Percentiles rank a stretch among this genome's conserved stretches.
Conservation (phyloP, 345 rosid genomes). For the Syzygium aqueum region DNA sequence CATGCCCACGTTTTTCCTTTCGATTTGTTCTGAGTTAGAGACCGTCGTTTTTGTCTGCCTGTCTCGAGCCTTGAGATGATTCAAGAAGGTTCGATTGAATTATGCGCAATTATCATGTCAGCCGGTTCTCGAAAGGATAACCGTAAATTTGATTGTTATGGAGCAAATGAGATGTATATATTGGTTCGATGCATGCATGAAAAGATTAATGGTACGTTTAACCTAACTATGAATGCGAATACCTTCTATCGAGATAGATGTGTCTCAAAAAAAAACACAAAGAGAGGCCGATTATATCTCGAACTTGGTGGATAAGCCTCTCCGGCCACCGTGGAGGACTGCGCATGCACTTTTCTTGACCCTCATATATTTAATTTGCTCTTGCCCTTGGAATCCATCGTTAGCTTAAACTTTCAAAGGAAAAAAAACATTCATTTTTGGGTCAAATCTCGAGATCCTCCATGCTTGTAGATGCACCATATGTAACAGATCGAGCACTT, state of each 20-base stretch:
- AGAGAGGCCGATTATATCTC: background rate
- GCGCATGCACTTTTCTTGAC: background rate
- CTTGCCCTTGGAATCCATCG: accelerated
- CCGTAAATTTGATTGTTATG: background rate
- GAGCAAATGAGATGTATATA: accelerated
- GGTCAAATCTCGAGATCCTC: background rate
- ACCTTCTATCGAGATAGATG: background rate
- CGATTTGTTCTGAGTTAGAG: too few species aligned
- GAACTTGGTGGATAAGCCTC: background rate
- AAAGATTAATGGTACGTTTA: accelerated
- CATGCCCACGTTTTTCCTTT: too few species aligned
- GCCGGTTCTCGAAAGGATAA: accelerated
- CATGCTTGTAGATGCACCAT: too few species aligned
- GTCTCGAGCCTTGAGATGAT: too few species aligned
- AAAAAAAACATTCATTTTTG: background rate
- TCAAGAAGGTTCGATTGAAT: too few species aligned
- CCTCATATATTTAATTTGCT: accelerated
- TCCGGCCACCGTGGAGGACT: background rate
- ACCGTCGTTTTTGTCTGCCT: too few species aligned
- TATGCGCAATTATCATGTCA: accelerated
- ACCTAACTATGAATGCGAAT: background rate
- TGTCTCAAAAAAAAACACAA: too few species aligned
- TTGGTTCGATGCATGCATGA: background rate
- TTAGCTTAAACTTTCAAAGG: background rate
- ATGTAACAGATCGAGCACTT: accelerated